Evolutionary conservation across 371 early-diverging fungal genomes (phyloP).

Genomic region (Mortierella polycephala): DNA sequence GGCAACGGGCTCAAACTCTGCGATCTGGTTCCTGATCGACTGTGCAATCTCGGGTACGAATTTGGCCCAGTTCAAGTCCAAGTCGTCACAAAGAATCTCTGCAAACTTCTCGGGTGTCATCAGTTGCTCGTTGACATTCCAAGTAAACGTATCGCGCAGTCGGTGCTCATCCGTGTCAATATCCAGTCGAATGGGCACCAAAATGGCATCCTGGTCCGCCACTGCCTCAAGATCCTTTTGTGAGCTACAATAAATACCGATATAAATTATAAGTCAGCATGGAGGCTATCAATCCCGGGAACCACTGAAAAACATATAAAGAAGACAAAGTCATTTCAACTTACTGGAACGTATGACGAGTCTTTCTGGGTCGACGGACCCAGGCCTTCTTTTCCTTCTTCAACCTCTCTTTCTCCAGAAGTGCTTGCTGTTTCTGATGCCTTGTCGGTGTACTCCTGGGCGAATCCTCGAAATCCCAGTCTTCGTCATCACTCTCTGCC

Average conservation of each 20-base stretch:
- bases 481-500: slow-evolving; percentile 53
- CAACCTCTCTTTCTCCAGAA: slow-evolving; percentile 38
- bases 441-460: slow-evolving; percentile 41
- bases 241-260: slow-evolving; percentile 18
- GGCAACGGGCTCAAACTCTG: slow-evolving; percentile 56
- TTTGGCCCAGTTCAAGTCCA: slow-evolving; percentile 66
- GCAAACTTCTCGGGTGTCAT: slow-evolving; percentile 94
- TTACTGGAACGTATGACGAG: slow-evolving; percentile 48
- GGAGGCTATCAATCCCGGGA: not conserved
- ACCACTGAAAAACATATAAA: slow-evolving; percentile 3
- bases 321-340: not conserved
- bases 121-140: slow-evolving; percentile 92
- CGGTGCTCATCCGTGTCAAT: slow-evolving; percentile 88
- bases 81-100: slow-evolving; percentile 86
- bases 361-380: slow-evolving; percentile 38
- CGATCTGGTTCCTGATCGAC: slow-evolving; percentile 82
- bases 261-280: not conserved
- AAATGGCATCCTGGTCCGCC: slow-evolving; percentile 71
- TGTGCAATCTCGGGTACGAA: slow-evolving; percentile 81
- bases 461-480: slow-evolving; percentile 54
- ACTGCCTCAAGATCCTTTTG: slow-evolving; percentile 60
- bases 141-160: slow-evolving; percentile 89
- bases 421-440: slow-evolving; percentile 24
- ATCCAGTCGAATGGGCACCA: slow-evolving; percentile 92
- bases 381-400: slow-evolving; percentile 50